phyloP scores from a whole-genome alignment of 495 filamentous ascomycete genomes.

The Tirmania nivea region DNA sequence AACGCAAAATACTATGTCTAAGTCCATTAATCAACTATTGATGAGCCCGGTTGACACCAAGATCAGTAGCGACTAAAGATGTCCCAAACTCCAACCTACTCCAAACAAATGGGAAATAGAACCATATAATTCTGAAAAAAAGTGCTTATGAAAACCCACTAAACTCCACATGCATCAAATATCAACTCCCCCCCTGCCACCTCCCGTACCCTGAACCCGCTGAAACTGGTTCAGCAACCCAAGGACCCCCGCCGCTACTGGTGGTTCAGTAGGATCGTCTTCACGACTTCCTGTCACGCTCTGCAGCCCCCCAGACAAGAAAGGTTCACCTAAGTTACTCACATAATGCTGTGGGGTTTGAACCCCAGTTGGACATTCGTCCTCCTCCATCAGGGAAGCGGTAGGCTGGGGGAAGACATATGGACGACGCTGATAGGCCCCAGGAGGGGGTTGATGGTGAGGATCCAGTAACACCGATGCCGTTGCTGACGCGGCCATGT shows the following conservation, averaged over 20 bases:
- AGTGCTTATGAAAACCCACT: too few relatives aligned
- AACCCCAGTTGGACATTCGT: conserved; percentile 18
- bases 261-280: conserved; percentile 30
- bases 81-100: too few relatives aligned
- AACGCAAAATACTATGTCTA: too few relatives aligned
- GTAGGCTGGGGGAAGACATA: conserved; percentile 23
- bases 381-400: conserved; percentile 20
- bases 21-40: too few relatives aligned
- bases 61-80: too few relatives aligned
- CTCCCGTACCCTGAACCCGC: background rate
- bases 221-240: conserved; percentile 69
- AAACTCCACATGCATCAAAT: background rate
- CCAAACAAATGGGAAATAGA: too few relatives aligned
- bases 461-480: conserved; percentile 62
- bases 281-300: conserved; percentile 27
- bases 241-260: conserved; percentile 44
- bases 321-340: conserved; percentile 42
- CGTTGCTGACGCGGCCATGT: conserved; percentile 1
- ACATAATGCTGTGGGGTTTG: conserved; percentile 22
- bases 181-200: background rate
- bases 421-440: conserved; percentile 12
- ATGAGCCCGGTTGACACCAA: too few relatives aligned
- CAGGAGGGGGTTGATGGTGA: conserved; percentile 47
- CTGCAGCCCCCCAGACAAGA: conserved; percentile 35
- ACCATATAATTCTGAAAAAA: too few relatives aligned